Percentiles rank a stretch among this genome's conserved stretches.
These are phyloP conservation scores for Acacia confusa DNA, from an alignment of 306 rosid genomes.

Conservation along the genomic window DNA sequence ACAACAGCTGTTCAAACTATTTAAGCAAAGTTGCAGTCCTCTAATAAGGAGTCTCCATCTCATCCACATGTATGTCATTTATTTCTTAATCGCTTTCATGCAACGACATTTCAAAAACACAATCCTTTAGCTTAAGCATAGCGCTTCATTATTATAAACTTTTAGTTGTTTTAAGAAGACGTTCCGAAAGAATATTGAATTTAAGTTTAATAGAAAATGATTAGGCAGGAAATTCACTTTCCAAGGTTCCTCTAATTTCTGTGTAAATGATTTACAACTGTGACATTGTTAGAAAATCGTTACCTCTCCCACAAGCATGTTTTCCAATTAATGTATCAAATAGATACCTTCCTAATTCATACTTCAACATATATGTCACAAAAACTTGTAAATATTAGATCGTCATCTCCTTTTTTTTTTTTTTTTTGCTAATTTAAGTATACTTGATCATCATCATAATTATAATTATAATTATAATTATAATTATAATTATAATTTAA, in stretches of 20 bases:
- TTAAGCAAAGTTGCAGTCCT: too few relatives aligned
- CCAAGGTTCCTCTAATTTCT: neutral
- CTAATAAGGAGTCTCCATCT: neutral
- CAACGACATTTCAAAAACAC: neutral
- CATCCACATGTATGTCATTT: neutral
- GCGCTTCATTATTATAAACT: neutral
- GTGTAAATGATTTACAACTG: neutral
- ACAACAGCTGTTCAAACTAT: neutral
- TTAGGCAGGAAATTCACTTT: neutral
- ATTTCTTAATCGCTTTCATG: neutral
- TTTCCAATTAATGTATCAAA: neutral
- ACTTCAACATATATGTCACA: neutral
- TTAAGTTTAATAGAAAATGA: neutral
- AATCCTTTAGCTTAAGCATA: neutral
- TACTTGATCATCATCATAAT: neutral
- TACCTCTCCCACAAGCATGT: neutral
- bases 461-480: too few relatives aligned
- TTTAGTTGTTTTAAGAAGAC: neutral
- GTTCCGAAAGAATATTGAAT: neutral
- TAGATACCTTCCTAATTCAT: neutral
- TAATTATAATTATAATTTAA: neutral
- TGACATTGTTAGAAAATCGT: neutral
- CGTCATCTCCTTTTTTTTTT: neutral
- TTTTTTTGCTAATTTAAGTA: neutral
- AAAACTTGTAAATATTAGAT: neutral